Evolutionary conservation across 352 stramenopile species (phyloP), one percentile per base, ranked within the genome.

Genomic region (Saprolegnia parasitica): DNA sequence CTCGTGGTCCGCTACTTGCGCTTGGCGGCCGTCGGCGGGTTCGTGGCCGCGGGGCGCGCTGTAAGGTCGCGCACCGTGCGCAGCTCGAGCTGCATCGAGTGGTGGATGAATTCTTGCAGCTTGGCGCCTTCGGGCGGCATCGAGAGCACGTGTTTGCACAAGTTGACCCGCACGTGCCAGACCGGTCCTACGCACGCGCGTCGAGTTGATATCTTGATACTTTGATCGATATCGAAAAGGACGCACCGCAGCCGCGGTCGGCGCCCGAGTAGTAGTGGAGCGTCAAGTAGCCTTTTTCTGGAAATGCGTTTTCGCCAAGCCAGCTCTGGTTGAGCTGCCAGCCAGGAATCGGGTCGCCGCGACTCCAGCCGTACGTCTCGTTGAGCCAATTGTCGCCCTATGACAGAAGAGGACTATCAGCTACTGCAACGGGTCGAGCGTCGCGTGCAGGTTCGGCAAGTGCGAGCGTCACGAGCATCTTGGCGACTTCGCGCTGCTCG

Each of bases 291-390:
- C 85, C 85, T 77, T 90, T 91, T 50, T 93, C 81, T 4, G 83
- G 81, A 62, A 91, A 90, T 0, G 81, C 82, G 24, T 83, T 80
- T 67, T 93, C 85, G 68, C 89, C 89, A 49, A 90, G 77, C 85
- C 85, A 93, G 58, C 81, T 89, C 56, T 86, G 73, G 49, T 91
- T 91, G 65, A 93, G 82, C 65, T 91, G 81, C 85, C 85, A 93
- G 21, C 85, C 85, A 0, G 85, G 85, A 26, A 93, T 87, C 39
- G 83, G 77, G 72, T 93, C 83, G n/a, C 86, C 81, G 26, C 83
- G 80, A 37, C 78, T 88, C 85, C 83, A 91, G 15, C 83, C 83
- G 68, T 91, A 93, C 10, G 77, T 90, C 65, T 91, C 81, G 13
- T 74, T 72, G 67, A 89, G 81, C 85, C 85, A 93, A 71, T 93